Evolutionary conservation across 2,329 filamentous ascomycete species (phyloP).

Genomic region (Rhinocladiella mackenziei): DNA sequence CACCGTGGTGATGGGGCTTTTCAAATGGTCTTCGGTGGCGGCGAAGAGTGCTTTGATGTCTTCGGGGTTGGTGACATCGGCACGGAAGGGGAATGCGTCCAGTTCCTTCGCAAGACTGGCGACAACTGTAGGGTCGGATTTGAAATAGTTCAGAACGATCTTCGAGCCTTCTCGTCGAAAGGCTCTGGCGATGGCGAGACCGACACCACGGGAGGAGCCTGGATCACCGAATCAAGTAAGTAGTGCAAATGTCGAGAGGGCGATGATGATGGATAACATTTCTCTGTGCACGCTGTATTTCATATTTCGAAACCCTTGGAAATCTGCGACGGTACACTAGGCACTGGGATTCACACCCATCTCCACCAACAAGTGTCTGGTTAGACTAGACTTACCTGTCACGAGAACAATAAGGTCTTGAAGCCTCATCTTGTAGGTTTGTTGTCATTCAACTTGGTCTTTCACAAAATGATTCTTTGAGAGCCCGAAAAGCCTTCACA

Average conservation of each 20-base stretch:
- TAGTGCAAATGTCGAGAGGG: not conserved
- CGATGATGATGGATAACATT: too few relatives aligned
- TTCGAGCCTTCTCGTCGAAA: constrained; percentile 17
- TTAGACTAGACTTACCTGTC: constrained; percentile 19
- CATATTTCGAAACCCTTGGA: not conserved
- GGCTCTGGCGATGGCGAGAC: constrained; percentile 19
- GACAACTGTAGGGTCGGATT: constrained; percentile 6
- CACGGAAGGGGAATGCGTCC: constrained; percentile 14
- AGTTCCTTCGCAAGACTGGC: constrained; percentile 11
- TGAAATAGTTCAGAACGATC: constrained; percentile 24
- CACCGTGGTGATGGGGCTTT: constrained; percentile 21
- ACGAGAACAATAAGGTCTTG: constrained; percentile 22
- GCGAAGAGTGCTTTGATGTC: constrained; percentile 19
- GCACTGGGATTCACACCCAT: too few relatives aligned
- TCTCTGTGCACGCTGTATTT: not conserved
- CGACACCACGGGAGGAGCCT: constrained; percentile 23
- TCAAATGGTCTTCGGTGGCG: constrained; percentile 11
- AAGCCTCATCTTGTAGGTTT: constrained; percentile 19
- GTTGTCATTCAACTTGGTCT: too few relatives aligned
- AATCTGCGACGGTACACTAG: too few relatives aligned
- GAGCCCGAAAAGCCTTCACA: too few relatives aligned
- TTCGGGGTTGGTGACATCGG: constrained; percentile 20
- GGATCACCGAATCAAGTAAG: not conserved
- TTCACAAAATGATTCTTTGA: too few relatives aligned
- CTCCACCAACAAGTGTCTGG: too few relatives aligned